Conservation (phyloP, 768 basidiomycete species). For the Thelephora ganbajun region DNA sequence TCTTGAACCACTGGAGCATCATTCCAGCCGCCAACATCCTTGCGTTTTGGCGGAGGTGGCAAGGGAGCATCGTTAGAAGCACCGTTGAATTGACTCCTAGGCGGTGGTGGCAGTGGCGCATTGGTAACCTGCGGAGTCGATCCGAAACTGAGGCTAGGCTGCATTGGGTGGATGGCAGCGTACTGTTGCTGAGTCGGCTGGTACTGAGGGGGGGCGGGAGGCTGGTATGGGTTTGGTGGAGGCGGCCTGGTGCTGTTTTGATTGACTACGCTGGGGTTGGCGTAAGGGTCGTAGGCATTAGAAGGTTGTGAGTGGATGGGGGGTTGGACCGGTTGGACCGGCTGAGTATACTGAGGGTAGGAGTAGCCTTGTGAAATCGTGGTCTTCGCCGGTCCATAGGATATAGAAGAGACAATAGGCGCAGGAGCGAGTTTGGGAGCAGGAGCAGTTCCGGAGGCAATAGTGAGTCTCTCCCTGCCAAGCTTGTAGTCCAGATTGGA, state of each 20-base stretch:
- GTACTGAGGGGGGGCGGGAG: slow-evolving; percentile 7
- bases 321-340: slow-evolving; percentile 8
- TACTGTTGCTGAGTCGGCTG: slow-evolving; percentile 4
- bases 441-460: slow-evolving; percentile 20
- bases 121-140: slow-evolving; percentile 3
- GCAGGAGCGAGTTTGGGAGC: slow-evolving; percentile 15
- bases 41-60: slow-evolving; percentile 31
- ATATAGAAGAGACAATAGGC: slow-evolving; percentile 5
- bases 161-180: background rate
- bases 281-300: slow-evolving; percentile 11
- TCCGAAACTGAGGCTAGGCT: slow-evolving; percentile 6
- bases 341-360: slow-evolving; percentile 11
- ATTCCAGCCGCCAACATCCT: slow-evolving; percentile 81
- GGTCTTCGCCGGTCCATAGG: slow-evolving; percentile 9
- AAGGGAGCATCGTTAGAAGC: slow-evolving; percentile 15
- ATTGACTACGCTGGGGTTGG: slow-evolving; percentile 2
- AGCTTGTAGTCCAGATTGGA: slow-evolving; percentile 24
- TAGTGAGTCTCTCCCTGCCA: slow-evolving; percentile 32
- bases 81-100: background rate
- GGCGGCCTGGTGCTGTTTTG: slow-evolving; percentile 2
- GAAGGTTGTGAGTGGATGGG: slow-evolving; percentile 7
- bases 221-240: slow-evolving; percentile 7
- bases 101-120: background rate
- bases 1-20: slow-evolving; percentile 55
- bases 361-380: slow-evolving; percentile 10